Percentiles rank a stretch among this genome's conserved stretches.
Evolutionary conservation across 2,329 filamentous ascomycete genomes (phyloP).

Genomic region (Aspergillus sojae): DNA sequence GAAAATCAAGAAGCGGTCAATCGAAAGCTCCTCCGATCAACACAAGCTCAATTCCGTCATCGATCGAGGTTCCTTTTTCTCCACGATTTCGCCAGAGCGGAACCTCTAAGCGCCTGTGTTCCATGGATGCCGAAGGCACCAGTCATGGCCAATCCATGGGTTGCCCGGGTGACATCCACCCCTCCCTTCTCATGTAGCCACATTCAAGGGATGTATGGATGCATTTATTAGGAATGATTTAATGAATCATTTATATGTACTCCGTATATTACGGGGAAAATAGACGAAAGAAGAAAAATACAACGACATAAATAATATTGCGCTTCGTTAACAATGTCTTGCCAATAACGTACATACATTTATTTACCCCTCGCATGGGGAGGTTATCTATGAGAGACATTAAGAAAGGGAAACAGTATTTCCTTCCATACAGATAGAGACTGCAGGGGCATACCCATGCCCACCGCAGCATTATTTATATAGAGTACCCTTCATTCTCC

Average conservation of each 20-base stretch:
- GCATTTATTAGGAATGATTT: neutral
- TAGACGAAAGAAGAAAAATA: neutral
- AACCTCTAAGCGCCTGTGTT: conserved; percentile 4
- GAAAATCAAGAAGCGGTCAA: conserved; percentile 3
- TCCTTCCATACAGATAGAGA: neutral
- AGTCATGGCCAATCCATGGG: conserved; percentile 8
- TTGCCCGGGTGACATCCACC: conserved; percentile 19
- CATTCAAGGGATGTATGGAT: neutral
- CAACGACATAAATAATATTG: neutral
- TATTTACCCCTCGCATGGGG: neutral
- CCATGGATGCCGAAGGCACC: conserved; percentile 13
- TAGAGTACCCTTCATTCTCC: conserved; percentile 44
- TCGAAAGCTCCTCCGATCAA: neutral
- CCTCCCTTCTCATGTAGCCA: neutral
- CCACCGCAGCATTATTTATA: conserved; percentile 33
- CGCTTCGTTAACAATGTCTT: neutral
- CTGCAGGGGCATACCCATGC: neutral
- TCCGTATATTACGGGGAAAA: neutral
- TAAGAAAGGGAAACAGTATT: neutral
- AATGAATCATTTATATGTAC: neutral
- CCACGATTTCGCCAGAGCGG: conserved; percentile 9
- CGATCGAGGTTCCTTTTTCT: conserved; percentile 1
- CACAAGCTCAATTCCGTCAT: conserved; percentile 7
- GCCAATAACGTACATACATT: neutral
- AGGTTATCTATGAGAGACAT: conserved; percentile 4